Evolutionary conservation across 345 rosid genomes (phyloP), one percentile per base, ranked within the genome.

Genomic region (Gynandropsis gynandra): DNA sequence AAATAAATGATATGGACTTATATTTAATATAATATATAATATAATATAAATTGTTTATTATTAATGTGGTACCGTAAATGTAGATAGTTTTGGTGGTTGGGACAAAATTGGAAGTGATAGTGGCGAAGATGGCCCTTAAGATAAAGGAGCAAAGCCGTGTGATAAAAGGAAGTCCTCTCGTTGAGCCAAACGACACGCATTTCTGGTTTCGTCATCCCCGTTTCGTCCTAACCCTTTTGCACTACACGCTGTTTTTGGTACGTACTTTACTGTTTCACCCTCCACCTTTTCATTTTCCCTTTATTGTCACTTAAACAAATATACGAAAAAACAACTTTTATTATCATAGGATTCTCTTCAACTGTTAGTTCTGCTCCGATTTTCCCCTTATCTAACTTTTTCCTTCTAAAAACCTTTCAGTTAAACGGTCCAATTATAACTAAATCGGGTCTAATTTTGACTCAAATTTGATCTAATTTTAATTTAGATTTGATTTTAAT

Each of bases 131-230:
- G 92, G 87, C 77, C 4, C 61, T 76, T 8, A 33, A 68, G 33
- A 57, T 71, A 51, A 56, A 66, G 51, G 59, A 70, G 15, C 44
- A 50, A 9, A 63, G 40, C 49, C 51, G n/a, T 54, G 70, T 74
- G n/a, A 72, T 71, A 35, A 67, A 48, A 56, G 85, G 82, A 15
- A 65, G 58, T 32, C 79, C 75, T 8, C 24, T 78, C 14, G 84
- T 80, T 38, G 71, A 72, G 56, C 80, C 82, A 56, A 68, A 63
- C 39, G 81, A 82, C 52, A 56, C 56, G 44, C 69, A 75, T 66
- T 82, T 82, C 70, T 82, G 77, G 84, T 74, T 82, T 54, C 52
- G 59, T 1, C 58, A 48, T 13, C 87, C 87, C 3, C 64, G 54
- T 10, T 57, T 72, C 17, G 59, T 80, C 33, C 59, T 80, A 44